A percentile compares a stretch with the other conserved stretches of the same genome.
These are phyloP conservation scores for Aaosphaeria pasadenensis DNA, from an alignment of 2,329 filamentous ascomycete genomes.

Conservation along the genomic window DNA sequence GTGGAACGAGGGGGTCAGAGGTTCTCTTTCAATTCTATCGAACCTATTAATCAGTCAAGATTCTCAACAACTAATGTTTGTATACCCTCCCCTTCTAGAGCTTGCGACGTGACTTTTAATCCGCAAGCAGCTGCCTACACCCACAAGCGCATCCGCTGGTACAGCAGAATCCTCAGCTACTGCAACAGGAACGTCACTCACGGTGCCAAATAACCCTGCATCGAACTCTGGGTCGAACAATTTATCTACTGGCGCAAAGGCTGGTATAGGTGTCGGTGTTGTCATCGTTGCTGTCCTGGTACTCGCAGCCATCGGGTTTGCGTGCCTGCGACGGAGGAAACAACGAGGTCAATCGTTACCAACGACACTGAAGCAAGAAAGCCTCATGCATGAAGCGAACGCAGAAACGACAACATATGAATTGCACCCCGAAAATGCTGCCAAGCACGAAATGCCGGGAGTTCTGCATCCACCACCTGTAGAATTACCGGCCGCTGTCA, in stretches of 20 bases:
- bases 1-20: constrained; percentile 11
- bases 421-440: constrained; percentile 9
- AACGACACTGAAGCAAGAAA: background rate
- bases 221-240: constrained; percentile 3
- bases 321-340: constrained; percentile 15
- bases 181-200: background rate
- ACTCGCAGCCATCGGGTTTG: constrained; percentile 68
- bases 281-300: constrained; percentile 15
- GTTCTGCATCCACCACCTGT: constrained; percentile 1
- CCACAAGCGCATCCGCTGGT: background rate
- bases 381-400: background rate
- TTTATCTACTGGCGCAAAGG: constrained; percentile 18
- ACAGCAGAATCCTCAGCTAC: constrained; percentile 2
- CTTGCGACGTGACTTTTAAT: constrained; percentile 33
- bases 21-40: constrained; percentile 9
- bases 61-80: constrained; percentile 39
- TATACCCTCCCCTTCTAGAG: background rate
- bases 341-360: constrained; percentile 2
- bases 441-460: constrained; percentile 13
- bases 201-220: background rate
- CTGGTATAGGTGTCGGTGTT: constrained; percentile 15
- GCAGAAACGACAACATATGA: constrained; percentile 6
- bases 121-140: constrained; percentile 2
- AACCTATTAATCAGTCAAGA: constrained; percentile 6
- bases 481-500: constrained; percentile 10